Evolutionary conservation across 2,329 filamentous ascomycete species (phyloP), one percentile per base, ranked within the genome.

Genomic region (Fusarium xyrophilum): DNA sequence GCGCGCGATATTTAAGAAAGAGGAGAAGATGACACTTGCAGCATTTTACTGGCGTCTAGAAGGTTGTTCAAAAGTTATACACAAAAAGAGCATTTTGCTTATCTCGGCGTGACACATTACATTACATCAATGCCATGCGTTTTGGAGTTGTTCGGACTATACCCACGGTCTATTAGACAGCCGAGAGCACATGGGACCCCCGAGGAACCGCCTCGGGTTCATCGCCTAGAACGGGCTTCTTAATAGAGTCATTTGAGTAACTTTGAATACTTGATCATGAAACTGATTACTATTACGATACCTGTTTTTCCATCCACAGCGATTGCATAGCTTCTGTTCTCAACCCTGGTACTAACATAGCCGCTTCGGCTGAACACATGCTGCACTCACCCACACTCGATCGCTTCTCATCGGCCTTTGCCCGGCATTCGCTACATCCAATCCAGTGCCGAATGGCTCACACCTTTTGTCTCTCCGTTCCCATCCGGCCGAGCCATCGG

Each of bases 91-190:
- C 43, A 48, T 46, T 63, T 67, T 56, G 40, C 35, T 53, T 43
- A 33, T 38, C 40, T 55, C 21, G 56, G 48, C 51, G 38, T 44
- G 39, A 47, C 17, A 40, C 19, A 46, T 11, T 9, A 38, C 15
- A 46, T 11, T 12, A 33, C 14, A 33, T 33, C 14, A 43, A 60
- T 55, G 43, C 46, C 32, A 8, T 65, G 53, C 40, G 65, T 56
- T 72, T 69, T 66, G 72, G 72, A 73, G 72, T 74, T 73, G 40
- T 67, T 73, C 60, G 68, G 71, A 70, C 69, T 74, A 74, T 74
- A 74, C 73, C 73, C 70, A 72, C 71, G 72, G 72, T 73, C 72
- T 74, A 73, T 71, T 74, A 74, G 73, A 74, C 69, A 74, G 63
- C 73, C 56, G 60, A 72, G 60, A 71, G 70, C 60, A 65, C 43